A percentile compares a stretch with the other conserved stretches of the same genome.
Conservation (phyloP, 805 yeast genomes). For the Cyberlindnera mississippiensis region DNA sequence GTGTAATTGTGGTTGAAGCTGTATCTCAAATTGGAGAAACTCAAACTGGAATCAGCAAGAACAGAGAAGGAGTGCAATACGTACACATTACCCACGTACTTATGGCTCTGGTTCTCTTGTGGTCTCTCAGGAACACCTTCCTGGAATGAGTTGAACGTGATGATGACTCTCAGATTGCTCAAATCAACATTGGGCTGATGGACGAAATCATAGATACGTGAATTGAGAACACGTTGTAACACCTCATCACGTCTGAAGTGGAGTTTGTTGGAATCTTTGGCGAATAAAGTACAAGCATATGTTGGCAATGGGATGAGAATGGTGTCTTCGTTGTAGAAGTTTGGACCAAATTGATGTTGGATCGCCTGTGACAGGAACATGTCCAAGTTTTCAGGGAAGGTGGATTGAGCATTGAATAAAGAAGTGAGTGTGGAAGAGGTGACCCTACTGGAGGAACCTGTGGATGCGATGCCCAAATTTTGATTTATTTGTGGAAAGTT, state of each 20-base stretch:
- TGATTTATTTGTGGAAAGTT: conserved; percentile 17
- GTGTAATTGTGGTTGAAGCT: conserved; percentile 23
- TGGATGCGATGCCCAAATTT: conserved; percentile 15
- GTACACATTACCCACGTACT: conserved; percentile 26
- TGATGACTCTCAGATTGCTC: conserved; percentile 17
- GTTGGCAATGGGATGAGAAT: conserved; percentile 24
- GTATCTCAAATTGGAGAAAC: conserved; percentile 20
- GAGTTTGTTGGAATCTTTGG: conserved; percentile 22
- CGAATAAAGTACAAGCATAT: conserved; percentile 20
- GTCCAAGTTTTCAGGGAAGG: conserved; percentile 24
- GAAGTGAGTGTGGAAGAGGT: conserved; percentile 17
- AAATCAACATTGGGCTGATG: conserved; percentile 16
- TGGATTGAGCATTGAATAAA: conserved; percentile 17
- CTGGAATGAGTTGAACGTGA: conserved; percentile 21
- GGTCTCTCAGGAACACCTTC: conserved; percentile 25
- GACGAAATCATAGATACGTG: conserved; percentile 20
- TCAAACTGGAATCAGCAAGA: conserved; percentile 20
- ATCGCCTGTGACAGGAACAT: conserved; percentile 19
- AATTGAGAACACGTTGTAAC: conserved; percentile 14
- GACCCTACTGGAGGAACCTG: conserved; percentile 17
- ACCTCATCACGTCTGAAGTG: conserved; percentile 20
- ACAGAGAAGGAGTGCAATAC: conserved; percentile 19
- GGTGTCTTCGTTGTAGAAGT: conserved; percentile 20
- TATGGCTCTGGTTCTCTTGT: conserved; percentile 23
- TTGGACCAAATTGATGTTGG: conserved; percentile 14